Base-by-base conservation (phyloP, 805 yeast genomes). In the Komagataella phaffii region DNA sequence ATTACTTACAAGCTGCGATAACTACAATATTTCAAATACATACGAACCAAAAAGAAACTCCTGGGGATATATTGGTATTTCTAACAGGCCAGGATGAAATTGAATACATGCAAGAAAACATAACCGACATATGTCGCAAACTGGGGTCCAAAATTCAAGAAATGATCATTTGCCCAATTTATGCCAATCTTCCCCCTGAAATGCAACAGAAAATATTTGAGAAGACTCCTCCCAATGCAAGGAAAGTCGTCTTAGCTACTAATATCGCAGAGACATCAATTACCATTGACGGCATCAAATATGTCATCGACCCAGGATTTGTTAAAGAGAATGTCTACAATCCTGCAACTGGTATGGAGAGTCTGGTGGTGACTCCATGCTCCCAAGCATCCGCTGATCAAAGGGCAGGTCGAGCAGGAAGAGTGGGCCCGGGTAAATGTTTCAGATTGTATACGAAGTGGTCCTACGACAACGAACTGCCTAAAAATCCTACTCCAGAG, bases 41-140 rank as follows among this genome's bases (percentile, higher is more conserved):
- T 61, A 71, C 70, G 30, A 74, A 86, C 0, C 14, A 30, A 30
- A 45, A 21, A 8, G 85, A 83, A 53, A 68, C 76, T 2, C 76
- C 80, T 0, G 96, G 96, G 3, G 99, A 93, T 63, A 86, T 91
- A 14, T 68, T 93, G 24, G 95, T 91, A 1, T 91, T 91, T 64
- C 66, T 91, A 49, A 93, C 98, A 0, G 99, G 99, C 44, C 98
- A 93, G 64, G 98, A 91, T 52, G 99, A 91, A 60, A 93, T 93
- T 53, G 98, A 93, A 59, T 72, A 79, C 2, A 75, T 83, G 76
- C 88, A 82, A 48, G 91, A 85, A 51, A 79, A 77, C 49, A 63
- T 90, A 18, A 65, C 73, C 5, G 90, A 85, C n/a, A 82, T 91
- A 0, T 69, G 79, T 47, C 66, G 66, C 6, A 82, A 79, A 56